Base-by-base conservation (phyloP, 2,329 filamentous ascomycete genomes). In the Scedosporium aurantiacum region DNA sequence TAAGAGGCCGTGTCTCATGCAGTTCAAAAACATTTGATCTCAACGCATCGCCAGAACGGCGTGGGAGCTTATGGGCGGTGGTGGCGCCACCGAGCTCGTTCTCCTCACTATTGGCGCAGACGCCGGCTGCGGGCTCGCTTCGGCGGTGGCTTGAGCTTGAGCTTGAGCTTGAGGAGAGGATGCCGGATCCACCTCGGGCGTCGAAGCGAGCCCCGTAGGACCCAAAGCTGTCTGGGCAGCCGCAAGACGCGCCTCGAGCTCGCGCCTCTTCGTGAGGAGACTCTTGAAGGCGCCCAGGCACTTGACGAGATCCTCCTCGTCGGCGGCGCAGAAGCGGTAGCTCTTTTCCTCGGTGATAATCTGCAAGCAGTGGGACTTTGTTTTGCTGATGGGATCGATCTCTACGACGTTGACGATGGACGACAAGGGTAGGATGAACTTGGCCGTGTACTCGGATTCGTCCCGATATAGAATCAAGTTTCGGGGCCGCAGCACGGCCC, bases 241-340 rank as follows among this genome's bases (percentile, higher is more conserved):
- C 5, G 75, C 76, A 4, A 70, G 75, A 61, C 79, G 78, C n/a
- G 78, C 78, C 66, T 83, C 80, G 3, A 84, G 69, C 63, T 88
- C 87, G 66, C 82, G 83, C 61, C 88, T 78, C 76, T 86, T 91
- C 45, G 85, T 82, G 47, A 94, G 75, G 62, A 93, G 75, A 70
- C 91, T 96, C 76, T 97, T 97, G 75, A 97, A 86, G 0, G 91
- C 90, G 2, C 93, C 94, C 1, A 99, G 79, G 76, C 91, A 96
- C 65, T 87, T 88, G 45, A 92, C 86, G 62, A 97, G 77, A 1
- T 82, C 80, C 68, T 97, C 91, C 72, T 99, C 94, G 68, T 90
- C 86, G 21, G 83, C 79, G 0, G 91, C 85, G 69, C 87, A 90
- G 65, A 94, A 88, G 32, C 87, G 83, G 67, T 87, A 90, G 61